Base-by-base conservation (phyloP, 805 yeast genomes). In the Candida awuae region DNA sequence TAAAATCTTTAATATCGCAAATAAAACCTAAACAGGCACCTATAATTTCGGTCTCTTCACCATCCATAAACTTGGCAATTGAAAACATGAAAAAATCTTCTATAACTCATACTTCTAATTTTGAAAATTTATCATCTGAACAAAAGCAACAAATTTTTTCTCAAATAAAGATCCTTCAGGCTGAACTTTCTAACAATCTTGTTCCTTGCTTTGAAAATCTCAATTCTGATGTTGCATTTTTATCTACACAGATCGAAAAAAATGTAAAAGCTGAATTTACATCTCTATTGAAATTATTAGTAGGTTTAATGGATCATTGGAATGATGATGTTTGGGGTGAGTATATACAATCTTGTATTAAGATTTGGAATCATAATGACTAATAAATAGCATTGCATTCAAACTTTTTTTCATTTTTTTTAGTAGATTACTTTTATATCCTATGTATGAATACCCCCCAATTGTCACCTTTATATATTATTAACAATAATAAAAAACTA, bases 141-240 rank as follows among this genome's bases (percentile, higher is more conserved):
- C 22, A 37, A 2, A 39, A 37, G 15, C 40, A 36, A 15, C 15
- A 39, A 20, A 32, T 39, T 6, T 26, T 35, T 3, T 23, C 37
- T 14, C 55, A 56, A 43, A 47, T 53, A 18, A 34, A 46, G 14
- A 44, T 38, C 30, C 36, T 51, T 21, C 41, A 52, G 12, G 39
- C 41, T 5, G 58, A 59, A 37, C 39, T 56, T 30, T 47, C 51
- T 34, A 50, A 75, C 30, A 72, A 71, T 46, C 58, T 73, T 29
- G 65, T 68, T 32, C 77, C 73, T 37, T 64, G 75, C 37, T 68
- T 70, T 19, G 62, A 61, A 13, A 55, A 68, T 14, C 54, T 69
- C 27, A 57, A 64, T 41, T 52, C 50, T 10, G 80, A 74, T 52
- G 65, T 72, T 52, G 50, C 54, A 19, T 61, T 54, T 39, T 58